Conservation (phyloP, 169 alveolate genomes). For the Prorocentrum cordatum region DNA sequence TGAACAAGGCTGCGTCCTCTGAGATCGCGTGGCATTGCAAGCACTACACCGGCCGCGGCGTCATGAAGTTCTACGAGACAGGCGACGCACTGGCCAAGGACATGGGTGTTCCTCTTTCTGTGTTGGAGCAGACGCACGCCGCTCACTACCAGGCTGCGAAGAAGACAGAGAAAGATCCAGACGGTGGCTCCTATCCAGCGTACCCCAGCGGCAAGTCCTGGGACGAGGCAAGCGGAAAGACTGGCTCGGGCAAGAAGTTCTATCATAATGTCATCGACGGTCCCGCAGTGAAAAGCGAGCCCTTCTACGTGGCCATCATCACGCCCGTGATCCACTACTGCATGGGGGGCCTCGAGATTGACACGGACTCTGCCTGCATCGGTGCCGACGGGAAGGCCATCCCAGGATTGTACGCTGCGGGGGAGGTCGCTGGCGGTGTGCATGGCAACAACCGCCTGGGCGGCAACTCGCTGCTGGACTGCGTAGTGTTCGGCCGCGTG, state of each 20-base stretch:
- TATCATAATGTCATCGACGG: constrained; percentile 57
- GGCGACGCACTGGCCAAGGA: no score
- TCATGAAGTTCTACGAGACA: constrained; percentile 25
- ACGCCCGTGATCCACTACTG: constrained; percentile 54
- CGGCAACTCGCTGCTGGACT: constrained; percentile 76
- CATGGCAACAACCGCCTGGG: constrained; percentile 78
- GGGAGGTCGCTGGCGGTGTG: constrained; percentile 77
- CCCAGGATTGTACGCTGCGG: constrained; percentile 75
- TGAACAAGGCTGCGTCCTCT: constrained; percentile 34
- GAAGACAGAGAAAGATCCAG: not conserved
- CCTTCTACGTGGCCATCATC: constrained; percentile 49
- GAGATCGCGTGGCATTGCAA: constrained; percentile 68
- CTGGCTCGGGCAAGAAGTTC: constrained; percentile 67
- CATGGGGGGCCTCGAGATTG: constrained; percentile 42
- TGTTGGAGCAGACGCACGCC: not conserved
- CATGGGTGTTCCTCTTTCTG: constrained; percentile 32
- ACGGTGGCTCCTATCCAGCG: constrained; percentile 49
- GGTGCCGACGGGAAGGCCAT: constrained; percentile 3
- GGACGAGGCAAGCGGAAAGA: constrained; percentile 63
- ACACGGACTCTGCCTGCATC: constrained; percentile 9
- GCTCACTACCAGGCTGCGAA: not conserved
- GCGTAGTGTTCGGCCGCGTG: constrained; percentile 76
- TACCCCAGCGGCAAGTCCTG: constrained; percentile 52
- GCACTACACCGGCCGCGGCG: constrained; percentile 30
- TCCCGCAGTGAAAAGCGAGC: constrained; percentile 6